Base-by-base conservation (phyloP, 2,329 filamentous ascomycete species). In the Fusarium metavorans region DNA sequence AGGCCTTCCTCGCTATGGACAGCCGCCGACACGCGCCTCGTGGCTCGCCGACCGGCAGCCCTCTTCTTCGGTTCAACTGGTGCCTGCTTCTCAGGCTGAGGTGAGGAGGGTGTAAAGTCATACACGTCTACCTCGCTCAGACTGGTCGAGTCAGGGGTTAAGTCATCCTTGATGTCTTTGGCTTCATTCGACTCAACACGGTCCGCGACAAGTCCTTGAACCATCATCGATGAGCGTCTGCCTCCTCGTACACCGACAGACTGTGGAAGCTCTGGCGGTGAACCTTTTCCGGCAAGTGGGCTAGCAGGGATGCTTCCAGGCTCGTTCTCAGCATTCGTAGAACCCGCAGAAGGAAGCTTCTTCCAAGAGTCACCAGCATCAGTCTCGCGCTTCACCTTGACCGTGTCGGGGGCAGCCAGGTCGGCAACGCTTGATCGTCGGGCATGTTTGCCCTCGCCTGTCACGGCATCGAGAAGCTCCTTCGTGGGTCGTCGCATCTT, bases 401-500 rank as follows among this genome's bases (percentile, higher is more conserved):
- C 54, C 4, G 75, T 71, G 16, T 82, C 82, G 5, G 78, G 70
- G 13, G 71, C 70, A 37, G 65, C 20, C 32, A 76, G 73, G 14
- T 82, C 82, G 45, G 68, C 78, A 52, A 77, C 83, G 70, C 85
- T 88, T 27, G 81, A 83, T 64, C 84, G 82, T 59, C 85, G 80
- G 74, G 86, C 67, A 68, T 87, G 85, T 78, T 88, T 91, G 35
- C 87, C 88, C 75, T 92, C 89, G n/a, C 89, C 91, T 13, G 88
- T 83, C 16, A 96, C 93, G 2, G 93, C 94, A 81, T 95, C 93
- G 39, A 92, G 89, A 11, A 95, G 83, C 73, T 94, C 91, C 79
- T 94, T 94, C 2, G 92, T 93, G 25, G 94, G 93, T 68, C 94
- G 89, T 68, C 94, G 89, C 94, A 97, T 95, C 84, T 97, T 97